These are phyloP conservation scores for Polychytrium aggregatum DNA, from an alignment of 192 early-diverging fungal species.

Conservation along the genomic window DNA sequence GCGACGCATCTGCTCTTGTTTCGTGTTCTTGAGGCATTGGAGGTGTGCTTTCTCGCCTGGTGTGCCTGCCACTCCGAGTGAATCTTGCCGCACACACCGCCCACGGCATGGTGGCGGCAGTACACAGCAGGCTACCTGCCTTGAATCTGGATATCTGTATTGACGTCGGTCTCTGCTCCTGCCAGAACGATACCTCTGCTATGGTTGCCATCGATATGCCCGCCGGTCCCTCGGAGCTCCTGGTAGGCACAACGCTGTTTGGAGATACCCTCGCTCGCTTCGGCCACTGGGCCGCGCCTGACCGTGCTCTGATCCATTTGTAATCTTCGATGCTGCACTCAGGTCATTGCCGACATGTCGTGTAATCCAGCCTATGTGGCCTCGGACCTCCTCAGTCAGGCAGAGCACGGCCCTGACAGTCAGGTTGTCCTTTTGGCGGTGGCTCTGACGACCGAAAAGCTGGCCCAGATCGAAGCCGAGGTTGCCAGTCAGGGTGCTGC, in stretches of 20 bases:
- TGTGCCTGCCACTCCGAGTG: too few relatives aligned
- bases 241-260: conserved; percentile 49
- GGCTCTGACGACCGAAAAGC: conserved; percentile 49
- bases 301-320: neutral
- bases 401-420: conserved; percentile 91
- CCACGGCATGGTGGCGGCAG: too few relatives aligned
- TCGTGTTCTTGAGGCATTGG: conserved; percentile 1
- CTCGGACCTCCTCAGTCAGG: conserved; percentile 91
- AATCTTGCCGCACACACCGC: too few relatives aligned
- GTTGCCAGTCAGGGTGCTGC: conserved; percentile 71
- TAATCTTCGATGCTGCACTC: neutral
- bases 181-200: conserved; percentile 78
- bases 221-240: conserved; percentile 96
- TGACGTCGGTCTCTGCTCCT: conserved; percentile 1
- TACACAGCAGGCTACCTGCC: too few relatives aligned
- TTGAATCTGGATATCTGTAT: too few relatives aligned
- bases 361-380: conserved; percentile 86
- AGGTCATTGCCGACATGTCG: conserved; percentile 79
- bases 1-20: neutral
- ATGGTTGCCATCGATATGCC: conserved; percentile 98
- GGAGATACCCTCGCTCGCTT: neutral
- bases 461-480: conserved; percentile 66
- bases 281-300: neutral
- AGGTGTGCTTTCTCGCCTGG: too few relatives aligned
- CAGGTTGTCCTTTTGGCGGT: conserved; percentile 93